Evolutionary conservation across 2,329 filamentous ascomycete genomes (phyloP).

Genomic region (Fragosphaeria purpurea): DNA sequence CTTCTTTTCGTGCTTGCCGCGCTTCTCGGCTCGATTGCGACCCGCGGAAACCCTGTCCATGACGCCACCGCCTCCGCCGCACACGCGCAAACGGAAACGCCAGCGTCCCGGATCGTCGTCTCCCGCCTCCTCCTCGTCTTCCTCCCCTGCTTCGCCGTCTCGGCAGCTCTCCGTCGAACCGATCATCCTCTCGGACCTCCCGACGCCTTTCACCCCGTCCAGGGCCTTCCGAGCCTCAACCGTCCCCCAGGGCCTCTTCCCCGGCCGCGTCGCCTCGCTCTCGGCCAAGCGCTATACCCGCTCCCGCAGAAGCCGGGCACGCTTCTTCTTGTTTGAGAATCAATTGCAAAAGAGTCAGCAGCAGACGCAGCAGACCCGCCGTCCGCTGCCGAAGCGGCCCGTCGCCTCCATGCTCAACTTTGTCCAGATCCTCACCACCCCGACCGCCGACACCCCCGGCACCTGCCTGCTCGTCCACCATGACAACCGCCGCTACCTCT

Average conservation of each 20-base stretch:
- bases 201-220: no score
- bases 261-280: background rate
- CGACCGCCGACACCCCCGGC: conserved; percentile 80
- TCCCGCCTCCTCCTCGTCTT: background rate
- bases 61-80: background rate
- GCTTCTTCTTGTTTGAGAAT: conserved; percentile 8
- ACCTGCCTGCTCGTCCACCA: conserved; percentile 70
- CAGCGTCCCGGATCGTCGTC: conserved; percentile 3
- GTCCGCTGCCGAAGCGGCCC: background rate
- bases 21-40: no score
- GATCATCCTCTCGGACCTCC: no score
- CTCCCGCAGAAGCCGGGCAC: background rate
- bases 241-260: conserved; percentile 5
- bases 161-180: no score
- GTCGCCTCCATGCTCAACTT: conserved; percentile 54
- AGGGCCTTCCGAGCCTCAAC: background rate
- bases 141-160: no score
- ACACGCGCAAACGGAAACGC: conserved; percentile 5
- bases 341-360: background rate
- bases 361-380: background rate
- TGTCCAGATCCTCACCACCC: conserved; percentile 68
- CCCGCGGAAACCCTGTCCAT: background rate
- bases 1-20: background rate
- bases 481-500: conserved; percentile 71
- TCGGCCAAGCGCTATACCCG: background rate